These are phyloP conservation scores for Calendula officinalis DNA, from an alignment of 129 eudicot genomes.

Conservation along the genomic window DNA sequence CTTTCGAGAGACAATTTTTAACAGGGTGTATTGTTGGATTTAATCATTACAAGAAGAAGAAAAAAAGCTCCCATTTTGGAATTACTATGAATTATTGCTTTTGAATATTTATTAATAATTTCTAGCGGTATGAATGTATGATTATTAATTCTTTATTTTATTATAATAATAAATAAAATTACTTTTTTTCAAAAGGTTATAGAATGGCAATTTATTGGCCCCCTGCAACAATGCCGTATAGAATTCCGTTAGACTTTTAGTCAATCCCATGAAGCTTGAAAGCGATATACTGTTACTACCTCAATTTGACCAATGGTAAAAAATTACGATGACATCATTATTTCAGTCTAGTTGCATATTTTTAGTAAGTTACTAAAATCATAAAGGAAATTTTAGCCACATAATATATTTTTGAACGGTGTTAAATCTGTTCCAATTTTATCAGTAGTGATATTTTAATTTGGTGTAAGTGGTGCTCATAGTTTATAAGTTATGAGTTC, in stretches of 20 bases:
- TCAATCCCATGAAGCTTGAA: conserved; percentile 25
- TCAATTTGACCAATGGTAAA: conserved; percentile 31
- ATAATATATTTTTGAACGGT: no score
- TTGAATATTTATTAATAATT: not conserved
- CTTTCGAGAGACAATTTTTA: conserved; percentile 44
- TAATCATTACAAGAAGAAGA: conserved; percentile 28
- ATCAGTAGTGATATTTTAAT: no score
- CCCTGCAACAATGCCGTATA: conserved; percentile 21
- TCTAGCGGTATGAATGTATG: not conserved
- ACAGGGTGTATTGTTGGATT: conserved; percentile 39
- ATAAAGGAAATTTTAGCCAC: no score
- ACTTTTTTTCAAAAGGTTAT: conserved; percentile 2
- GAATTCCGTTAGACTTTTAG: conserved; percentile 27
- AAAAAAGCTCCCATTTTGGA: conserved; percentile 24
- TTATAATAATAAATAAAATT: not conserved
- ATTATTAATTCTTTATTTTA: conserved; percentile 5
- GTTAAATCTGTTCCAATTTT: no score
- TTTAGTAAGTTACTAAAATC: not conserved
- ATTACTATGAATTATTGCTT: conserved; percentile 20
- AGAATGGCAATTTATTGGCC: conserved; percentile 11
- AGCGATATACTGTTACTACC: conserved; percentile 19
- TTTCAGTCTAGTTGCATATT: not conserved
- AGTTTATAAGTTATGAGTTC: no score
- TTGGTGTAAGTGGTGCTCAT: no score
- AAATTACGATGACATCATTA: conserved; percentile 22